phyloP scores from a whole-genome alignment of 2,329 filamentous ascomycete species.

The Raffaelea arxii region DNA sequence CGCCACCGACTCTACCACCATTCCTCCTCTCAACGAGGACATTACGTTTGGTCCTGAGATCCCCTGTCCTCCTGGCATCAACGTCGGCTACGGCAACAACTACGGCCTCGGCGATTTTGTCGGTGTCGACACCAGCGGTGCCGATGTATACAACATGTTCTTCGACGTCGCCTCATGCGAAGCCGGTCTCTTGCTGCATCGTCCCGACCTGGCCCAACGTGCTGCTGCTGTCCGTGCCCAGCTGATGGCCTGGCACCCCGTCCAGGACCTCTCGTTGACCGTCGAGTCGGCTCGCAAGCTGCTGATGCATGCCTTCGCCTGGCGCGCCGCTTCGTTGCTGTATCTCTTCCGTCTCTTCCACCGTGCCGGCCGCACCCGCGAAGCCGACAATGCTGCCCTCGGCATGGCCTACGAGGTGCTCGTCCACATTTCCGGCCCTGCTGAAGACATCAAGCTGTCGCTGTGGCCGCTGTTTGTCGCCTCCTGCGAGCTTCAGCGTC shows the following conservation, averaged over 20 bases:
- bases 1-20: neutral
- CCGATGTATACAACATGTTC: too few species aligned
- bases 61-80: too few species aligned
- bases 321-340: slow-evolving; percentile 9
- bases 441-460: slow-evolving; percentile 11
- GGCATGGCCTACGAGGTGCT: slow-evolving; percentile 12
- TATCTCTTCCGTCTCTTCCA: slow-evolving; percentile 11
- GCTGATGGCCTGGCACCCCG: slow-evolving; percentile 10
- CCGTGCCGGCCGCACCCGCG: slow-evolving; percentile 6
- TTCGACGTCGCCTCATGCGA: neutral
- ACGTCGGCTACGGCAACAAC: too few species aligned
- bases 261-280: slow-evolving; percentile 8
- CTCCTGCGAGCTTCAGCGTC: slow-evolving; percentile 10
- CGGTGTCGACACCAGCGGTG: too few species aligned
- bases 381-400: slow-evolving; percentile 7
- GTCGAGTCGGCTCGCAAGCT: slow-evolving; percentile 9
- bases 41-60: too few species aligned
- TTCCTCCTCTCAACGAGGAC: too few species aligned
- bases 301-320: slow-evolving; percentile 10
- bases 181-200: slow-evolving; percentile 2
- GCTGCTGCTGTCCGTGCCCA: slow-evolving; percentile 7
- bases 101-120: too few species aligned
- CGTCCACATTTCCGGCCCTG: slow-evolving; percentile 10
- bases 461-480: slow-evolving; percentile 12
- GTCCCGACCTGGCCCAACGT: slow-evolving; percentile 6